These are phyloP conservation scores for Pseudocercospora cruenta DNA, from an alignment of 2,329 filamentous ascomycete species.

Conservation along the genomic window DNA sequence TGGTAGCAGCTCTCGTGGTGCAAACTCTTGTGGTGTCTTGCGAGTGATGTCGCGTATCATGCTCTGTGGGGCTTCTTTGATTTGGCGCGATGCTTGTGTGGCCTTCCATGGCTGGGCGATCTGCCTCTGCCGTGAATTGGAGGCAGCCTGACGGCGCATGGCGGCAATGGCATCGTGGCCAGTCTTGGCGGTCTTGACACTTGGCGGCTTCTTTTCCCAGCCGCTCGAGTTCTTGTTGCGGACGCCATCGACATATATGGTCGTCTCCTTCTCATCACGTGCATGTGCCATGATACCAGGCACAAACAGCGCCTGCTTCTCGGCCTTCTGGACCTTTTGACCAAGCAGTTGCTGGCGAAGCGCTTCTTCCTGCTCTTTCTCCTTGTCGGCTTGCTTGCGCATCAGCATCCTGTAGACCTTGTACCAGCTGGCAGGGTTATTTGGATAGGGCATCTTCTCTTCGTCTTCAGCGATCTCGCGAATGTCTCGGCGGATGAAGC, in stretches of 20 bases:
- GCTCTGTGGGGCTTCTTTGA: slow-evolving; percentile 20
- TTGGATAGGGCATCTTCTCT: slow-evolving; percentile 65
- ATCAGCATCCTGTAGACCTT: slow-evolving; percentile 67
- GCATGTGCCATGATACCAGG: slow-evolving; percentile 27
- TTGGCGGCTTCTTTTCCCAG: slow-evolving; percentile 12
- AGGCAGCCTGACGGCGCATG: slow-evolving; percentile 27
- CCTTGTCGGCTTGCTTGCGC: slow-evolving; percentile 44
- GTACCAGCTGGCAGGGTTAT: slow-evolving; percentile 72
- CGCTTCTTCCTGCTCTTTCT: slow-evolving; percentile 36
- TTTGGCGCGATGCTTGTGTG: slow-evolving; percentile 16
- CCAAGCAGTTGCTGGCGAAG: slow-evolving; percentile 60
- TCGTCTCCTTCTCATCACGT: slow-evolving; percentile 21
- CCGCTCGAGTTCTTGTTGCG: slow-evolving; percentile 14
- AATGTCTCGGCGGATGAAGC: slow-evolving; percentile 78
- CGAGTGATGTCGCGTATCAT: slow-evolving; percentile 24
- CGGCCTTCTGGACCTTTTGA: slow-evolving; percentile 61
- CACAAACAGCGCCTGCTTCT: slow-evolving; percentile 50
- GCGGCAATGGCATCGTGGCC: slow-evolving; percentile 28
- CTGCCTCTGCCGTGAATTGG: slow-evolving; percentile 19
- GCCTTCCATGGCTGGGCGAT: slow-evolving; percentile 20
- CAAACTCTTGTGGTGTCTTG: slow-evolving; percentile 18
- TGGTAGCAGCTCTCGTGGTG: slow-evolving; percentile 27
- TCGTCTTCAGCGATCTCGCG: slow-evolving; percentile 58
- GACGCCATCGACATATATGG: slow-evolving; percentile 25
- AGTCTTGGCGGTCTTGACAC: slow-evolving; percentile 22